Conservation (phyloP, 2,329 filamentous ascomycete genomes). For the Arthrobotrys pseudoclavata region DNA sequence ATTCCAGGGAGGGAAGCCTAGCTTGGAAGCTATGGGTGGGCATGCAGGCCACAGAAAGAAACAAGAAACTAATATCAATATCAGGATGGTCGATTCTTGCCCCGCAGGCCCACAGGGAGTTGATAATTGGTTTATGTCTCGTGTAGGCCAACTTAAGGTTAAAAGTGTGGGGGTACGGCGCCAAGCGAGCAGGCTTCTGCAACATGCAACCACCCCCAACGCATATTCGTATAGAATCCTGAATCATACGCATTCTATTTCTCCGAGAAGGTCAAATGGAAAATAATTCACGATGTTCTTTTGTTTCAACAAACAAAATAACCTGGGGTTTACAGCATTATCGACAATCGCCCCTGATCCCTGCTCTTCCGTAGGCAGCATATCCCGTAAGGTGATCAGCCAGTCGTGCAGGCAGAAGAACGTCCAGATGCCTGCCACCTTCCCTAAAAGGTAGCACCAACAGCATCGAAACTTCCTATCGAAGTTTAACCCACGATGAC, state of each 20-base stretch:
- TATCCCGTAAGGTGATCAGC: conserved; percentile 38
- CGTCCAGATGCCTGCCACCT: conserved; percentile 27
- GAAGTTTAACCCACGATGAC: conserved; percentile 46
- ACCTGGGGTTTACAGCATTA: background rate
- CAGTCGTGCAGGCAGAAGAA: conserved; percentile 13
- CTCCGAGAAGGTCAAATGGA: conserved; percentile 39
- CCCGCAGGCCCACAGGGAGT: conserved; percentile 8
- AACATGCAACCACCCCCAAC: conserved; percentile 8
- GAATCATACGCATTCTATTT: conserved; percentile 30
- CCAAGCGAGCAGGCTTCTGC: conserved; percentile 45
- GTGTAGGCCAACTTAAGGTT: conserved; percentile 44
- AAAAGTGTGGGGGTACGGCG: conserved; percentile 35
- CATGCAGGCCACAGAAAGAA: conserved; percentile 14
- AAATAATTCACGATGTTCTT: background rate
- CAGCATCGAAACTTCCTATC: conserved; percentile 51
- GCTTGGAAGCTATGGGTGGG: conserved; percentile 7
- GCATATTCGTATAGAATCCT: background rate
- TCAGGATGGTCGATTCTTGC: conserved; percentile 20
- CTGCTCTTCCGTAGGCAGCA: conserved; percentile 49
- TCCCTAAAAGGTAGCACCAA: conserved; percentile 48
- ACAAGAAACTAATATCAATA: conserved; percentile 10
- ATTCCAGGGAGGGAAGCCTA: conserved; percentile 32
- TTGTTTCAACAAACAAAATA: background rate
- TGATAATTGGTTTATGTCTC: conserved; percentile 1
- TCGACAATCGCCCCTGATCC: conserved; percentile 18